Evolutionary conservation across 163 green algal genomes (phyloP).

Genomic region (Coccomyxa subellipsoidea): DNA sequence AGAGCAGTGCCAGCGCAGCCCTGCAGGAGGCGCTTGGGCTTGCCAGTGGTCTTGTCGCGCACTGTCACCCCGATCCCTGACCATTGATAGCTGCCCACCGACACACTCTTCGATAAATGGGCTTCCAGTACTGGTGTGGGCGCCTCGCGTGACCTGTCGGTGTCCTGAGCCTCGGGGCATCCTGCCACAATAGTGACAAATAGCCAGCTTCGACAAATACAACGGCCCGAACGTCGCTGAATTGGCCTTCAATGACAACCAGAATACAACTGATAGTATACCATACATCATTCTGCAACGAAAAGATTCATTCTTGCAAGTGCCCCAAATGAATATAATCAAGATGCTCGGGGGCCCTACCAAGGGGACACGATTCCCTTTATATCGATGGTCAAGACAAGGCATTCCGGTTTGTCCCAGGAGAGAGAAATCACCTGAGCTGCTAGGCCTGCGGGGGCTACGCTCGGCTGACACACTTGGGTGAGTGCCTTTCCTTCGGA

Average conservation of each 20-base stretch:
- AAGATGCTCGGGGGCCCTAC: background rate
- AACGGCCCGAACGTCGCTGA: no score
- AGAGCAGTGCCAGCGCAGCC: conserved; percentile 6
- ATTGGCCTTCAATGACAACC: no score
- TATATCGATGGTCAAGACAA: background rate
- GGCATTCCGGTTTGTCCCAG: background rate
- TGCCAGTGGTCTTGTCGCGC: background rate
- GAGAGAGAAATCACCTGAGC: background rate
- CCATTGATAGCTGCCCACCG: background rate
- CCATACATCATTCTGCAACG: no score
- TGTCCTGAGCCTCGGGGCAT: background rate
- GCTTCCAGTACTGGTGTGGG: background rate
- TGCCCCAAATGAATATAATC: no score
- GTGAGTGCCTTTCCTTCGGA: background rate
- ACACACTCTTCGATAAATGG: background rate
- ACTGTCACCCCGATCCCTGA: background rate
- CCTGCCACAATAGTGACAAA: background rate
- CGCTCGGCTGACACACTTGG: background rate
- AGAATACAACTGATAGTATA: no score
- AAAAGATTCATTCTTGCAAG: no score
- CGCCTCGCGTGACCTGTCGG: background rate
- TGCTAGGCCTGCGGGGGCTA: background rate
- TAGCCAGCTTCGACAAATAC: background rate
- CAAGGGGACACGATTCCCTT: background rate
- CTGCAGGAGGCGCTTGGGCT: conserved; percentile 8